Percentiles rank a stretch among this genome's conserved stretches.
Evolutionary conservation across 257 asterid genomes (phyloP).

Genomic region (Gynochthodes officinalis): DNA sequence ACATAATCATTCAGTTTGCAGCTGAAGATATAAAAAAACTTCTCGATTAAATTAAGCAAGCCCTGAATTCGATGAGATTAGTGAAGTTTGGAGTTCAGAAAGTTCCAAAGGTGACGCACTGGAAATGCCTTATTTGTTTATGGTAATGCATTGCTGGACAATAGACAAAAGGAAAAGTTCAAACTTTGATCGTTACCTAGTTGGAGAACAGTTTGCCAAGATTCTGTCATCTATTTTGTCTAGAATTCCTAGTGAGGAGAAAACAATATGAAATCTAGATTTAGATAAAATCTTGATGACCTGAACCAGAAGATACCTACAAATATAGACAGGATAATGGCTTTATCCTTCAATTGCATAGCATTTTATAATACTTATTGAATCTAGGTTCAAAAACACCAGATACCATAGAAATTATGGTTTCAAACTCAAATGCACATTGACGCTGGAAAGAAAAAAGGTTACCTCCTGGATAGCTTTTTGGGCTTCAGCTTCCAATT

Average conservation of each 20-base stretch:
- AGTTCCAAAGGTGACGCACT: not conserved
- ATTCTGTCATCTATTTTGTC: not conserved
- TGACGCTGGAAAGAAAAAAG: not conserved
- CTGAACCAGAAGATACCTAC: not conserved
- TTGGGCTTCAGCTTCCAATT: constrained; percentile 50
- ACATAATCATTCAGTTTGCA: not conserved
- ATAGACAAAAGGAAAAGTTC: not conserved
- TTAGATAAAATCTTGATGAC: not conserved
- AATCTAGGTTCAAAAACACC: not conserved
- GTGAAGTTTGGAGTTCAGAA: not conserved
- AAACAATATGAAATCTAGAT: not conserved
- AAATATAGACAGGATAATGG: not conserved
- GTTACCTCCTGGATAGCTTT: constrained; percentile 51
- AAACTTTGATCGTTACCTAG: not conserved
- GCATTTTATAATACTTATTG: not conserved
- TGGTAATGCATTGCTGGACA: not conserved
- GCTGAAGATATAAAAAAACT: not conserved
- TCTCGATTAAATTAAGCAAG: not conserved
- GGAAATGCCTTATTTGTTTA: not conserved
- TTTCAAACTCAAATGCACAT: not conserved
- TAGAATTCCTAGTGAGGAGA: not conserved
- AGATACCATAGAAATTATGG: not conserved
- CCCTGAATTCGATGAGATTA: not conserved
- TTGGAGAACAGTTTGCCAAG: not conserved
- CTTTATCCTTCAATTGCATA: not conserved